A percentile compares a stretch with the other conserved stretches of the same genome.
Evolutionary conservation across 2,329 filamentous ascomycete genomes (phyloP).

Genomic region (Cadophora malorum): DNA sequence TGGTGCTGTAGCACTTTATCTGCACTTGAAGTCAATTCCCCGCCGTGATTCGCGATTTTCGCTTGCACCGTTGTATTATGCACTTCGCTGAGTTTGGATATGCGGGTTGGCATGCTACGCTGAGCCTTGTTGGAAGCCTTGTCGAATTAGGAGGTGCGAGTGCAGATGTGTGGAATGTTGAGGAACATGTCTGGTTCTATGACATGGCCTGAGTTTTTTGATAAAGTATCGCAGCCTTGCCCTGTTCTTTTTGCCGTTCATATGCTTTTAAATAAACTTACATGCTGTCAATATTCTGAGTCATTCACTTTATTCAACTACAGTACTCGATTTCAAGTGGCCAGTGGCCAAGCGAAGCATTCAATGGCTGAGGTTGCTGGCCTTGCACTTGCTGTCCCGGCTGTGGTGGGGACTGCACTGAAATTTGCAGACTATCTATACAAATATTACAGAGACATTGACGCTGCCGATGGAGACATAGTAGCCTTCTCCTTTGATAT

Average conservation of each 20-base stretch:
- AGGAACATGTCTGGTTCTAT: background rate
- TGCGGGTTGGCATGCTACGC: background rate
- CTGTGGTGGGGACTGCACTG: too few species aligned
- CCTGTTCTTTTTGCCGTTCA: background rate
- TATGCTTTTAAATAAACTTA: too few species aligned
- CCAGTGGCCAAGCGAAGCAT: too few species aligned
- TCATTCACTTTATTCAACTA: too few species aligned
- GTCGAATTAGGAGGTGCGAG: background rate
- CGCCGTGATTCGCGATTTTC: background rate
- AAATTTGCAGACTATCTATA: too few species aligned
- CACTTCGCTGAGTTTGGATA: background rate
- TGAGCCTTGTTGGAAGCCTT: slow-evolving; percentile 9
- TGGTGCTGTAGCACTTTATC: background rate
- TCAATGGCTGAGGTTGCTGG: too few species aligned
- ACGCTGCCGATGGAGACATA: too few species aligned
- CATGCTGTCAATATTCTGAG: too few species aligned
- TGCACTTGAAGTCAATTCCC: background rate
- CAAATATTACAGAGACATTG: too few species aligned
- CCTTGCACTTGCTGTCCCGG: too few species aligned
- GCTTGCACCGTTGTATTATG: background rate
- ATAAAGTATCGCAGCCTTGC: background rate
- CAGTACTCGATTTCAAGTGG: too few species aligned
- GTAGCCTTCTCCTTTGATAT: too few species aligned
- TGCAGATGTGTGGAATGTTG: slow-evolving; percentile 4
- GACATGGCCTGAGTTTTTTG: background rate